These are phyloP conservation scores for Skeletonema grethae DNA, from an alignment of 108 stramenopile species.

Conservation along the genomic window DNA sequence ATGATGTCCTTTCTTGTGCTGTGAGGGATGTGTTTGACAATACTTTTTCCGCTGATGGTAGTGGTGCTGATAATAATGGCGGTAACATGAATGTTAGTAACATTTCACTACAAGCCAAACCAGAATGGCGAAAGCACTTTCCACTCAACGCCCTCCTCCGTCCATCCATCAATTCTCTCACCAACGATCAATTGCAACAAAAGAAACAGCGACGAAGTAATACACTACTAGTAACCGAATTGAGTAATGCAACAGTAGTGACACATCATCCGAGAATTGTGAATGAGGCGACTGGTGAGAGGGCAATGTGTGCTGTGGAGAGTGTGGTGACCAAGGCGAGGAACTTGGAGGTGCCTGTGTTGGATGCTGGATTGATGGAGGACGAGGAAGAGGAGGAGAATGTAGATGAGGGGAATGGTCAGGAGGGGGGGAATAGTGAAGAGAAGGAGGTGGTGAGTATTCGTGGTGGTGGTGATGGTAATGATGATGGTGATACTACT, in stretches of 20 bases:
- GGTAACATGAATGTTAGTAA: too few relatives aligned
- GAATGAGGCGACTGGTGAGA: background rate
- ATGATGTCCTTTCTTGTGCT: conserved; percentile 22
- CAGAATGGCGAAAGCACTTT: conserved; percentile 20
- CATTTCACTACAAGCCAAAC: conserved; percentile 3
- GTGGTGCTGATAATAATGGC: background rate
- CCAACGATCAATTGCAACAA: background rate
- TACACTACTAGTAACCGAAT: conserved; percentile 15
- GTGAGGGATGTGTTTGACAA: background rate
- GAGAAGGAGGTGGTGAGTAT: conserved; percentile 14
- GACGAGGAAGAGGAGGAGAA: background rate
- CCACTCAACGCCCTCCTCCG: conserved; percentile 21
- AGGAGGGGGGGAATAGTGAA: background rate
- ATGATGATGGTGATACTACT: background rate
- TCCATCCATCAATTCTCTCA: conserved; percentile 4
- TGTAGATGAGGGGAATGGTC: too few relatives aligned
- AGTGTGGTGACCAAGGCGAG: background rate
- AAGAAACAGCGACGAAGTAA: background rate
- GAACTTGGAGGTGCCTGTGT: conserved; percentile 1
- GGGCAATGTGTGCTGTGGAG: background rate
- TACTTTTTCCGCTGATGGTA: background rate
- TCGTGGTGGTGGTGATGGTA: conserved; percentile 18
- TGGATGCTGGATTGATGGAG: background rate
- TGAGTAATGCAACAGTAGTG: background rate
- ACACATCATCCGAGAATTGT: background rate